These are phyloP conservation scores for Nicotiana obtusifolia DNA, from an alignment of 257 asterid species.

Conservation along the genomic window DNA sequence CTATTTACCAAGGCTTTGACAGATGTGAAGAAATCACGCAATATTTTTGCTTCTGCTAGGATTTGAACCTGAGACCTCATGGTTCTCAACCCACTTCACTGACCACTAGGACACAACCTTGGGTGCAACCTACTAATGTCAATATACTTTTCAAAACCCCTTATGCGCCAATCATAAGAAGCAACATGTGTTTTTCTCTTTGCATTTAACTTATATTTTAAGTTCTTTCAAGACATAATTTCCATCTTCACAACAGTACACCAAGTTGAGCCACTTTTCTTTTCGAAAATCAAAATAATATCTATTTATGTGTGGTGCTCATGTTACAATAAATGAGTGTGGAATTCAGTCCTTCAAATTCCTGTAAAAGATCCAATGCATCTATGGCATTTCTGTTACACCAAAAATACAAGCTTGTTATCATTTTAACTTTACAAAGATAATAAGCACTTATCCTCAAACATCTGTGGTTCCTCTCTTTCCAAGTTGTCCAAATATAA, in stretches of 20 bases:
- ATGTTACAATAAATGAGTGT: neutral
- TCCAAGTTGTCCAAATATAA: too few relatives aligned
- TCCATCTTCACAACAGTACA: neutral
- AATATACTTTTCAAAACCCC: neutral
- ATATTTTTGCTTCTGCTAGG: too few relatives aligned
- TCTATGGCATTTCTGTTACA: neutral
- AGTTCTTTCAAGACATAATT: neutral
- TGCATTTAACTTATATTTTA: neutral
- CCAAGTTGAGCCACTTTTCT: neutral
- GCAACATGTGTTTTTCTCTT: neutral
- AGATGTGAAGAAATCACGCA: too few relatives aligned
- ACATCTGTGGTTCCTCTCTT: neutral
- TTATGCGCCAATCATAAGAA: neutral
- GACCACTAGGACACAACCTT: too few relatives aligned
- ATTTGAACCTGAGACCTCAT: too few relatives aligned
- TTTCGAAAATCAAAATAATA: too few relatives aligned
- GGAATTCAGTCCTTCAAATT: neutral
- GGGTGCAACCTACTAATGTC: too few relatives aligned
- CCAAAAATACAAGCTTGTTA: neutral
- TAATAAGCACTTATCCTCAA: neutral
- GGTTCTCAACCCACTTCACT: too few relatives aligned
- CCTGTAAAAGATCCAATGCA: neutral
- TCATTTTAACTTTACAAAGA: neutral
- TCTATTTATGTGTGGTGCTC: neutral
- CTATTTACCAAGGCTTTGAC: too few relatives aligned